Evolutionary conservation across 345 rosid genomes (phyloP), one percentile per base, ranked within the genome.

Genomic region (Aquilaria yunnanensis): DNA sequence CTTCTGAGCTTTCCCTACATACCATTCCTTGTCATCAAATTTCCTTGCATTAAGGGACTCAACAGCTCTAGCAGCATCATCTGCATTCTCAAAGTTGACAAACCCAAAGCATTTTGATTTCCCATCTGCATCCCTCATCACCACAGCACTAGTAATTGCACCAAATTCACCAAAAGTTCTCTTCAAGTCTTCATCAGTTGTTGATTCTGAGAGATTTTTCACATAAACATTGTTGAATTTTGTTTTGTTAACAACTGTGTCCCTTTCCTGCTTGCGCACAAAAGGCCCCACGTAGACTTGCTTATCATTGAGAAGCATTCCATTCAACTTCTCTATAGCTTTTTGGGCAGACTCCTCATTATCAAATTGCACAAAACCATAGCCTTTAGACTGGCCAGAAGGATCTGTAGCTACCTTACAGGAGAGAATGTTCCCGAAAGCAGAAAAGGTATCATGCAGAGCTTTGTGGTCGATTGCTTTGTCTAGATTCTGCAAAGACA

Each of bases 211-310:
- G 32, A 94, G 82, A 74, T 90, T 90, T 79, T 94, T 94, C 63
- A 94, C 90, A 77, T 79, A 94, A 30, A 94, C 92, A 53, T 90
- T 94, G 74, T 86, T 94, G 80, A 94, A 90, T 60, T 70, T 86
- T 9, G 77, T 67, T 64, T 70, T 75, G 71, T 67, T 82, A 41
- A 56, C 34, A 30, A 66, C 63, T 62, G 80, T 66, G 0, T 94
- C 99, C 75, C 99, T 83, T 71, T 90, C 99, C 75, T 93, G 94
- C 74, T 83, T 93, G 72, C 89, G 89, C 56, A 93, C 86, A 74
- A 94, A 94, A 3, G 88, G 99, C 31, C 97, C 99, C 2, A 94
- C 99, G 65, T 75, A 90, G 60, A 94, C 97, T 85, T 85, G 97
- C 78, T 94, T 94, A 69, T 90, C 99, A 75, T 90, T 94, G 70